Base-by-base conservation (phyloP, 495 filamentous ascomycete genomes). In the Penicillium steckii region DNA sequence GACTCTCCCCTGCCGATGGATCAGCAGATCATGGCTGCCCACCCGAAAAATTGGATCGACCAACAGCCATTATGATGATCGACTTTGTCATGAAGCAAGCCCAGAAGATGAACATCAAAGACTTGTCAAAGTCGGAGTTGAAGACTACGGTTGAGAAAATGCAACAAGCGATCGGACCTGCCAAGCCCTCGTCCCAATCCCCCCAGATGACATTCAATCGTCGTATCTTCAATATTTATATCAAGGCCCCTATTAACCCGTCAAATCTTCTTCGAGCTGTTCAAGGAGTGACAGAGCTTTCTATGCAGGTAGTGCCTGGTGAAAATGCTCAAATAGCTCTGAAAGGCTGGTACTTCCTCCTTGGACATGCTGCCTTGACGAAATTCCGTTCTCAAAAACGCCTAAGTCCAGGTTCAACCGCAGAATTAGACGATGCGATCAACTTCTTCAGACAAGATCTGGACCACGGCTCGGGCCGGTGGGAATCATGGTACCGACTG, bases 401-500 rank as follows among this genome's bases (percentile, higher is more conserved):
- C 13, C 78, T 90, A 43, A 85, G 78, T 19, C 84, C 86, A 13
- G 84, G 84, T 13, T 87, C 89, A 33, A 91, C 86, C 1, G 89
- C 93, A 49, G 94, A 97, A 59, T 76, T 97, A 33, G 85, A 93
- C 44, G 85, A 92, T 33, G 92, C 89, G 3, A 82, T 87, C 48
- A 84, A 80, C 0, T 95, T 89, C 65, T 85, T 97, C 62, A 77
- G 86, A 48, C 84, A 91, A 52, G 93, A 97, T 58, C 72, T 99
- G 2, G 87, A 96, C 56, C 90, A 91, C 63, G 87, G 84, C 13
- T 82, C 84, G 1, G 86, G 92, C 23, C 83, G 85, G 42, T 99
- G 94, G 94, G 92, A 97, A 66, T 85, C 92, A 0, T 99, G 94
- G 95, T 97, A 93, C 66, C 84, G 94, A 42, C 78, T 97, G 5